phyloP scores from a whole-genome alignment of 257 asterid genomes.

The Ilex asprella region DNA sequence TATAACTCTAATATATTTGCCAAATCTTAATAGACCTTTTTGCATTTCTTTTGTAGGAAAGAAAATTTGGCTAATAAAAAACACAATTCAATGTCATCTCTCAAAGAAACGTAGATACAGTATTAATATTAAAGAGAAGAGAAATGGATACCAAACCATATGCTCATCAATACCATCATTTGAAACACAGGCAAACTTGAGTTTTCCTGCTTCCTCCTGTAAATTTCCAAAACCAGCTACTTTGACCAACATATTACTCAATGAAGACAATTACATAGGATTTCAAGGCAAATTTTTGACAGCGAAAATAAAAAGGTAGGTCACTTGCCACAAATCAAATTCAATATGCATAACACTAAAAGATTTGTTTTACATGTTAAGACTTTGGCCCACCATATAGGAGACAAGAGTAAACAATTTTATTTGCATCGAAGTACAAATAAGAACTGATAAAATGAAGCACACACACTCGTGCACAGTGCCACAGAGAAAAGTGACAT shows the following conservation, averaged over 20 bases:
- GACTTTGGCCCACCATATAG: too few species aligned
- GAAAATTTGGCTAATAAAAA: background rate
- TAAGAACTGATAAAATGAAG: too few species aligned
- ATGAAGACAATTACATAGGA: background rate
- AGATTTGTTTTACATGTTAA: too few species aligned
- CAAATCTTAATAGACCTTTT: background rate
- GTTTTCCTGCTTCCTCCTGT: slow-evolving; percentile 90
- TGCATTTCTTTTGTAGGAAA: slow-evolving; percentile 3
- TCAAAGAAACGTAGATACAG: slow-evolving; percentile 4
- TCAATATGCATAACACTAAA: background rate
- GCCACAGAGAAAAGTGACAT: too few species aligned
- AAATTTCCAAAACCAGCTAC: slow-evolving; percentile 13
- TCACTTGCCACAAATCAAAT: background rate
- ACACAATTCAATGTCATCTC: background rate
- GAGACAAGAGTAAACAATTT: too few species aligned
- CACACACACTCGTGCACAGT: too few species aligned
- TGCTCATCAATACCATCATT: slow-evolving; percentile 82
- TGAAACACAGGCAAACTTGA: slow-evolving; percentile 80
- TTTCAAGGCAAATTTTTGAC: background rate
- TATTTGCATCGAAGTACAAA: too few species aligned
- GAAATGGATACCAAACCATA: slow-evolving; percentile 79
- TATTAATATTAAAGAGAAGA: slow-evolving; percentile 8
- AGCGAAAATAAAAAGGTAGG: background rate
- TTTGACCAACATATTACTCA: slow-evolving; percentile 7
- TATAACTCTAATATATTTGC: background rate